A percentile compares a stretch with the other conserved stretches of the same genome.
phyloP scores from a whole-genome alignment of 1,139 yeast genomes.

The Taphrina sp. region DNA sequence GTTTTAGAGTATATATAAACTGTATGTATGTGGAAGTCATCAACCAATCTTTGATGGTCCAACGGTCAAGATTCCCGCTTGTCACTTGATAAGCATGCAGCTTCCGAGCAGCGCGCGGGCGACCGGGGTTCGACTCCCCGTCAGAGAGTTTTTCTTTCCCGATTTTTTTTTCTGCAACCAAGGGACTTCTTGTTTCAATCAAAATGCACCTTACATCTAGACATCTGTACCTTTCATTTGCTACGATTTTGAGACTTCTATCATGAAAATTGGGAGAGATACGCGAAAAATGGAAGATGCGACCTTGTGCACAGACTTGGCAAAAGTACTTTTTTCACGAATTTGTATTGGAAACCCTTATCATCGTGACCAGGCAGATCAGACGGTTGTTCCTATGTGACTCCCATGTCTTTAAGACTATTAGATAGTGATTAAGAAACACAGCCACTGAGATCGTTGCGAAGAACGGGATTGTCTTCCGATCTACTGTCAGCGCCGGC shows the following conservation, averaged over 20 bases:
- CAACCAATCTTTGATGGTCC: conserved; percentile 25
- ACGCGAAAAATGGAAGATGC: background rate
- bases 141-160: too few relatives aligned
- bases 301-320: background rate
- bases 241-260: background rate
- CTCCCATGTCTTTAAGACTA: background rate
- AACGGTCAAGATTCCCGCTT: conserved; percentile 30
- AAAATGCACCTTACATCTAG: background rate
- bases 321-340: background rate
- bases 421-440: too few relatives aligned
- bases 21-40: background rate
- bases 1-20: too few relatives aligned
- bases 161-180: too few relatives aligned
- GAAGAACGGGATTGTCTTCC: too few relatives aligned
- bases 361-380: background rate
- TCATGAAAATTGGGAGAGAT: background rate
- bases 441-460: too few relatives aligned
- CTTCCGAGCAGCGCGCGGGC: conserved; percentile 22
- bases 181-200: background rate
- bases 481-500: too few relatives aligned
- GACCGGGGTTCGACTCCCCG: conserved; percentile 31
- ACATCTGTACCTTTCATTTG: background rate
- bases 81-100: conserved; percentile 23
- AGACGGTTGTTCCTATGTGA: background rate
- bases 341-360: background rate